These are phyloP conservation scores for Ogataea paraovalis DNA, from an alignment of 805 yeast genomes.

Conservation along the genomic window DNA sequence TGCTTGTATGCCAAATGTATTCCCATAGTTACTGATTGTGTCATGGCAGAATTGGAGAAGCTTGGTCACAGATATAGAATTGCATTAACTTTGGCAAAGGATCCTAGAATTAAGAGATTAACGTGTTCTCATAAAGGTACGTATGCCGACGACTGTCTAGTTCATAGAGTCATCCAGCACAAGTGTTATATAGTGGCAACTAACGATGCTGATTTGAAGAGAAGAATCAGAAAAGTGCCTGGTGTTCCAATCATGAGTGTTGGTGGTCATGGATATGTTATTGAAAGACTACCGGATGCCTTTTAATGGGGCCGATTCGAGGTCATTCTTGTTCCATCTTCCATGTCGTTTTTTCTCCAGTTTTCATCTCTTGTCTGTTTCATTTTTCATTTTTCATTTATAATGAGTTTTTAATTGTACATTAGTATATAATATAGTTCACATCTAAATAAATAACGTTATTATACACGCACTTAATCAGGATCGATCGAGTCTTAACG, in stretches of 20 bases:
- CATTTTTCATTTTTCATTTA: not conserved
- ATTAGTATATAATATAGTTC: not conserved
- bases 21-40: slow-evolving; percentile 95
- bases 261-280: slow-evolving; percentile 86
- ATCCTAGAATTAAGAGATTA: slow-evolving; percentile 83
- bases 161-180: slow-evolving; percentile 89
- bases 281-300: slow-evolving; percentile 95
- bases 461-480: too few relatives aligned
- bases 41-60: slow-evolving; percentile 95
- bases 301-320: slow-evolving; percentile 35
- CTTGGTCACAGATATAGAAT: slow-evolving; percentile 92
- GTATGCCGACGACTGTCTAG: slow-evolving; percentile 97
- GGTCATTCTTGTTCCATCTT: not conserved
- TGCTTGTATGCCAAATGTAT: slow-evolving; percentile 90
- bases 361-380: too few relatives aligned
- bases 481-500: too few relatives aligned
- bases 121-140: slow-evolving; percentile 94
- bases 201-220: slow-evolving; percentile 93
- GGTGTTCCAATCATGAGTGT: slow-evolving; percentile 98
- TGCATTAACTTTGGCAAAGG: slow-evolving; percentile 88
- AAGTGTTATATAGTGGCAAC: slow-evolving; percentile 97
- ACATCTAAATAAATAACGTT: too few relatives aligned
- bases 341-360: too few relatives aligned
- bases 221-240: slow-evolving; percentile 92
- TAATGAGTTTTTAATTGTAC: not conserved